Base-by-base conservation (phyloP, 805 yeast genomes). In the Candida boleticola region DNA sequence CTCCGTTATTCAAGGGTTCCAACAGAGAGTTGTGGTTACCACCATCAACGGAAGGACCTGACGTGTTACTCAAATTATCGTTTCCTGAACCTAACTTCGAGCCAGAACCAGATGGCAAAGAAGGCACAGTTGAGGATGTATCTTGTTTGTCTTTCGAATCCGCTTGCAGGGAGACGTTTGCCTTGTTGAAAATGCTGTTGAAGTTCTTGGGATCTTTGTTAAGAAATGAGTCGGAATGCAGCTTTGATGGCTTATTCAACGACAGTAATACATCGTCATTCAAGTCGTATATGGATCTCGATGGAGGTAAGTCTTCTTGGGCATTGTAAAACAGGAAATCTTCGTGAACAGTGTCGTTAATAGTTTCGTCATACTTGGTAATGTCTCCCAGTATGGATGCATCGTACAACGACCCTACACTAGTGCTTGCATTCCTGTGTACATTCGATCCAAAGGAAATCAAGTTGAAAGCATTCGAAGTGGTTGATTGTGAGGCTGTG, bases 201-300 rank as follows among this genome's bases (percentile, higher is more conserved):
- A 64, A 77, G 25, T 58, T 55, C 44, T 63, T 63, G 3, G 82
- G 82, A 49, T 75, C 73, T 41, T 71, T 69, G 43, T 63, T 63
- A 31, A 71, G 63, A 46, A 75, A 67, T 2, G 76, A 68, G 32
- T 66, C 70, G 14, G 59, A 55, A 34, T 53, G 55, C 44, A 63
- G 61, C 13, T 60, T 51, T 10, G 60, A 60, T 5, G 72, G 73
- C 25, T 63, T 62, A 37, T 60, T 61, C 36, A 63, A 53, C 4
- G 68, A 58, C 11, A 64, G 55, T 23, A 68, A 62, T 5, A 71
- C 68, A 39, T 72, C 74, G 36, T 71, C 71, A 36, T 64, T 67
- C 42, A 75, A 62, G 48, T 78, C 83, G 46, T 68, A 73, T 20
- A 78, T 61, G 3, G 82, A 76, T 44, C 71, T 58, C 4, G 66